Evolutionary conservation across 768 basidiomycete species (phyloP).

Genomic region (Phaffia tasmanica): DNA sequence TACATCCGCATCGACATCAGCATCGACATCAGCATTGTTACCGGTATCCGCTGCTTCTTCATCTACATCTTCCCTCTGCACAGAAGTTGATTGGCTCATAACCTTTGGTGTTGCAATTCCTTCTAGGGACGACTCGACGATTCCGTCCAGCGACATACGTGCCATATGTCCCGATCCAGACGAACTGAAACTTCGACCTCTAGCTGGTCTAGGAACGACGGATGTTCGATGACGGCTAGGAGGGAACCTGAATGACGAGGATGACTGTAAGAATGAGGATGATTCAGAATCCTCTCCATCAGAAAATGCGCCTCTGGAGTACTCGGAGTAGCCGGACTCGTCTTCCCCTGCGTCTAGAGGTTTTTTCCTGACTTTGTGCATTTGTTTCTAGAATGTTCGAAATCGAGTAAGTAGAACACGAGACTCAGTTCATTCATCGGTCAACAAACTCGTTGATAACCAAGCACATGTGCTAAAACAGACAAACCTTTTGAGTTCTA

Average conservation of each 20-base stretch:
- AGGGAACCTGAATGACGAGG: not conserved
- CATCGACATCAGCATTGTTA: constrained; percentile 1
- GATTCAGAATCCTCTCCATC: constrained; percentile 11
- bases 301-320: not conserved
- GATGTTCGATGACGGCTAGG: not conserved
- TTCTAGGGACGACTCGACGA: not conserved
- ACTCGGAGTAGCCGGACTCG: not conserved
- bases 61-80: not conserved
- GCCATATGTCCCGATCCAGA: not conserved
- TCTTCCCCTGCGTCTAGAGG: not conserved
- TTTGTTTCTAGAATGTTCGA: too few species aligned
- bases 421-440: not conserved
- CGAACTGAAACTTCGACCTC: not conserved
- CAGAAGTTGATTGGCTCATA: not conserved
- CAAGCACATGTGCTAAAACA: not conserved
- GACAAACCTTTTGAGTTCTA: not conserved
- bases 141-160: not conserved
- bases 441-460: not conserved
- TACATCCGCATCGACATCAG: not conserved
- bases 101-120: not conserved
- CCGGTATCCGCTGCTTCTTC: not conserved
- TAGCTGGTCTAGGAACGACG: not conserved
- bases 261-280: not conserved
- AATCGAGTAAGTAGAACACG: too few species aligned
- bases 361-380: too few species aligned